Conservation (phyloP, 148 eudicot species). For the Rhododendron simsii region DNA sequence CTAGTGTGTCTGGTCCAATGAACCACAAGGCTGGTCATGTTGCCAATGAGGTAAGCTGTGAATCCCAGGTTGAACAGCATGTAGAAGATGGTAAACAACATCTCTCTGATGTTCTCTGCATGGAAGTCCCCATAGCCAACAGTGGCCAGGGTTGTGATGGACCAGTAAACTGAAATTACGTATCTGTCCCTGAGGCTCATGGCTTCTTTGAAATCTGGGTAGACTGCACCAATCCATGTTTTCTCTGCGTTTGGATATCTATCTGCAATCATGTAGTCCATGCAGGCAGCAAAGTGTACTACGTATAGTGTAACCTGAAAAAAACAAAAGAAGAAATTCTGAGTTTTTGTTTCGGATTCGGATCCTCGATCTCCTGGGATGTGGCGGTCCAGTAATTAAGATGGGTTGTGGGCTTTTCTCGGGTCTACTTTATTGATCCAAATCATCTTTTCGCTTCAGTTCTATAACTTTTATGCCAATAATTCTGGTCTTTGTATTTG, state of each 20-base stretch:
- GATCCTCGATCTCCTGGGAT: no score
- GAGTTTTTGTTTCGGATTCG: no score
- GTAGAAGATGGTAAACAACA: conserved; percentile 66
- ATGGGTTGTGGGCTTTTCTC: no score
- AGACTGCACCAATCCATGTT: conserved; percentile 83
- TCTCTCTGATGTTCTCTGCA: conserved; percentile 73
- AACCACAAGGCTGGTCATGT: conserved; percentile 94
- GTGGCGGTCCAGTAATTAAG: no score
- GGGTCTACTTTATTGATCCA: no score
- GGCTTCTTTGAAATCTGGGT: conserved; percentile 49
- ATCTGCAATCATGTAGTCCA: conserved; percentile 75
- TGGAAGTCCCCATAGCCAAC: conserved; percentile 93
- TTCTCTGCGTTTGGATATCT: conserved; percentile 50
- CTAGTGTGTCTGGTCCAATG: conserved; percentile 89
- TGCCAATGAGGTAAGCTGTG: conserved; percentile 86
- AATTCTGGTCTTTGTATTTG: background rate
- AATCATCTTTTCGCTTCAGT: background rate
- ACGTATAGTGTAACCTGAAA: conserved; percentile 85
- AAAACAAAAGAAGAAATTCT: background rate
- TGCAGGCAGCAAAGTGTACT: conserved; percentile 90
- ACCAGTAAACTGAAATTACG: conserved; percentile 73
- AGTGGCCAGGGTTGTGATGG: conserved; percentile 83
- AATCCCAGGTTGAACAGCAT: conserved; percentile 89
- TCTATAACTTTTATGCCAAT: background rate
- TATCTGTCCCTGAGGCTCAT: conserved; percentile 68